Percentiles rank a stretch among this genome's conserved stretches.
Evolutionary conservation across 805 yeast genomes (phyloP).

Genomic region (Ogataea wickerhamii): DNA sequence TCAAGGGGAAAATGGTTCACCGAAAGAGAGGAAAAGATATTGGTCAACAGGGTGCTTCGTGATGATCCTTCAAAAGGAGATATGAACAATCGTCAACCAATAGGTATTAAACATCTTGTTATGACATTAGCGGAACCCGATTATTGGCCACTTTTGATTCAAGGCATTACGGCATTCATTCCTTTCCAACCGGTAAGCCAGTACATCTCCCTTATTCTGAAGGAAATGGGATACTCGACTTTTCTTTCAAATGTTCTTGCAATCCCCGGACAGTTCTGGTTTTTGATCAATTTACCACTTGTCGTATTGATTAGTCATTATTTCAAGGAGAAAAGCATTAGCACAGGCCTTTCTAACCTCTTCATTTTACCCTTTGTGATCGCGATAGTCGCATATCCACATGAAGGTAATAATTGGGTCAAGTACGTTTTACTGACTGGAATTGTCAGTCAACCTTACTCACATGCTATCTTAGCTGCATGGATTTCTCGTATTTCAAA

Average conservation of each 20-base stretch:
- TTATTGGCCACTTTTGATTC: slow-evolving; percentile 46
- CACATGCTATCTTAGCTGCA: slow-evolving; percentile 35
- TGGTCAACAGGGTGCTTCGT: slow-evolving; percentile 53
- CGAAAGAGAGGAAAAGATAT: slow-evolving; percentile 51
- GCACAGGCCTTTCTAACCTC: slow-evolving; percentile 50
- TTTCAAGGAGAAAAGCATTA: slow-evolving; percentile 47
- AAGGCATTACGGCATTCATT: slow-evolving; percentile 38
- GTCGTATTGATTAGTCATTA: slow-evolving; percentile 33
- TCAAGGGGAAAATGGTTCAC: slow-evolving; percentile 45
- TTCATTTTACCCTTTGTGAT: slow-evolving; percentile 9
- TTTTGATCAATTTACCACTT: slow-evolving; percentile 29
- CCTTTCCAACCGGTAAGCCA: slow-evolving; percentile 32
- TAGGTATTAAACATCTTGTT: slow-evolving; percentile 36
- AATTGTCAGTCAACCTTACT: slow-evolving; percentile 38
- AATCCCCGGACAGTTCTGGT: slow-evolving; percentile 42
- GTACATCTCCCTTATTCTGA: slow-evolving; percentile 46
- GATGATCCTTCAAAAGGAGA: slow-evolving; percentile 61
- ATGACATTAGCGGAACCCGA: slow-evolving; percentile 42
- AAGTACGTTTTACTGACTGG: slow-evolving; percentile 14
- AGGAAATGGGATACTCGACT: slow-evolving; percentile 46
- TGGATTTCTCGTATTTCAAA: slow-evolving; percentile 32
- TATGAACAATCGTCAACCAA: slow-evolving; percentile 52
- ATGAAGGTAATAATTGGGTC: slow-evolving; percentile 13
- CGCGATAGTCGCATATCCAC: slow-evolving; percentile 2
- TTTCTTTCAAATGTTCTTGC: slow-evolving; percentile 46